These are phyloP conservation scores for Chrysosporium queenslandicum DNA, from an alignment of 2,329 filamentous ascomycete genomes.

Conservation along the genomic window DNA sequence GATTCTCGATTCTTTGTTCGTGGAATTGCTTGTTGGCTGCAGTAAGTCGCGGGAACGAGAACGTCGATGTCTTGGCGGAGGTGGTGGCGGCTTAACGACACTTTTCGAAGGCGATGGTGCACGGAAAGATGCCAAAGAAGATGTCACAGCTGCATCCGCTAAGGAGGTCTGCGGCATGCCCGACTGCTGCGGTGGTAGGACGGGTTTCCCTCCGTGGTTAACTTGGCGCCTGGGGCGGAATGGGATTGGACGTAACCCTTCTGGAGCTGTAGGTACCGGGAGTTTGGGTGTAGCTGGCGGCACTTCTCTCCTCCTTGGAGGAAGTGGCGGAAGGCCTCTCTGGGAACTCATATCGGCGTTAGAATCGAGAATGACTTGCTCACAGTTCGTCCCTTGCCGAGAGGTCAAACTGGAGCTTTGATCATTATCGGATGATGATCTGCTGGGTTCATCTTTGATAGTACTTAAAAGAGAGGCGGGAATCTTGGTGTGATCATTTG, in stretches of 20 bases:
- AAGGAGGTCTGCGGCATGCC: conserved; percentile 21
- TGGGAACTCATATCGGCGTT: neutral
- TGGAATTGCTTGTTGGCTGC: conserved; percentile 25
- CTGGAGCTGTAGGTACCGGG: neutral
- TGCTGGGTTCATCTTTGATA: neutral
- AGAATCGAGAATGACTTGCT: neutral
- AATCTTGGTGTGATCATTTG: neutral
- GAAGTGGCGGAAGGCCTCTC: neutral
- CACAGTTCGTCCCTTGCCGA: neutral
- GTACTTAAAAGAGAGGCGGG: neutral
- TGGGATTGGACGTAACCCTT: neutral
- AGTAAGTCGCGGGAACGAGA: conserved; percentile 31
- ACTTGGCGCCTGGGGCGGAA: neutral
- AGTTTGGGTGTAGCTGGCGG: conserved; percentile 3
- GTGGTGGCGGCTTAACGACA: conserved; percentile 28
- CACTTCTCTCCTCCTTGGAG: neutral
- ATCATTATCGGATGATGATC: neutral
- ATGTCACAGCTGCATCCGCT: conserved; percentile 38
- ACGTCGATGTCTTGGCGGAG: conserved; percentile 29
- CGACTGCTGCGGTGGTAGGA: conserved; percentile 1
- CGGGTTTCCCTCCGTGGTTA: neutral
- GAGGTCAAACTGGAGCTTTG: neutral
- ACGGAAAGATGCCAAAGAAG: conserved; percentile 37
- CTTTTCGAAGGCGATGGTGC: conserved; percentile 31
- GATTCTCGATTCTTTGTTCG: too few relatives aligned